Evolutionary conservation across 805 yeast species (phyloP), one percentile per base, ranked within the genome.

Genomic region (Yamadazyma paraphyllophila): DNA sequence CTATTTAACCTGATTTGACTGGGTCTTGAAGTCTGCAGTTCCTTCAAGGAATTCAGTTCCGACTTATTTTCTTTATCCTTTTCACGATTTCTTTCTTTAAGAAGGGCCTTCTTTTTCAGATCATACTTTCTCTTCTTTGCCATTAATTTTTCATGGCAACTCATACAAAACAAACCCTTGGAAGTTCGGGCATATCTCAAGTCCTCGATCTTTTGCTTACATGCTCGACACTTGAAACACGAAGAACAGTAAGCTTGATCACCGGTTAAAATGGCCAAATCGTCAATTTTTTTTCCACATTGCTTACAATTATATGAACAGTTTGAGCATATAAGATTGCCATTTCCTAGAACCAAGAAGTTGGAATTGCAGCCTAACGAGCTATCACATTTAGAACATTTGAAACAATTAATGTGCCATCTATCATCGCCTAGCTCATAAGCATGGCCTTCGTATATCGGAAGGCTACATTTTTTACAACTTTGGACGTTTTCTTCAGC

Each of bases 321-420:
- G 46, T 85, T 85, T 35, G 88, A 81, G 63, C 99, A 92, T 11
- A 92, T 88, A 47, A 94, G 70, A 41, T 87, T 84, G 25, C 99
- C 98, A 47, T 94, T 89, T 2, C 97, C 98, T 39, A 94, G 71
- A 1, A 92, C 97, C 43, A 94, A 70, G 63, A 94, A 88, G 63
- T 91, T 91, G 17, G 95, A 84, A 57, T 89, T 85, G 51, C 95
- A 87, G 20, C 96, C 96, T 45, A 94, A 69, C 31, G 83, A 77
- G 55, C 80, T 77, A 31, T 78, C 73, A 65, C 99, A 94, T 54
- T 85, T 85, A 44, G 95, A 85, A 66, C 99, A 94, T 39, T 82
- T 76, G 67, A 94, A 94, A 66, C 99, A 94, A 51, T 85, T 78
- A 46, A 89, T 85, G 63, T 94, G 99, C 99, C 99, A 94, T 52